Evolutionary conservation across 768 basidiomycete species (phyloP).

Genomic region (Exidia glandulosa): DNA sequence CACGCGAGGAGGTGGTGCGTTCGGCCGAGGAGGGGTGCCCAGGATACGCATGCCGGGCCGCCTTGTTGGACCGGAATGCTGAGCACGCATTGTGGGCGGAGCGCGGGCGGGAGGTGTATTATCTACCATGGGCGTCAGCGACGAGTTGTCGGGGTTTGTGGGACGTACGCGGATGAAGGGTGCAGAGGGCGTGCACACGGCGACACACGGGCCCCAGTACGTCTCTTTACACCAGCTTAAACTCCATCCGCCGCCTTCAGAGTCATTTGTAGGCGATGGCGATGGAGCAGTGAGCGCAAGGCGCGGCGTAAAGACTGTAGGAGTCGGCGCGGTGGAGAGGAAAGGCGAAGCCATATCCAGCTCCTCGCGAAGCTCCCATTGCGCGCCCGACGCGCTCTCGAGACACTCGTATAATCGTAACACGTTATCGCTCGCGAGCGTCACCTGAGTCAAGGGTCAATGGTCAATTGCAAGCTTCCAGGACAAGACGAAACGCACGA

Average conservation of each 20-base stretch:
- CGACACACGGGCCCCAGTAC: slow-evolving; percentile 90
- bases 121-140: slow-evolving; percentile 33
- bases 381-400: slow-evolving; percentile 24
- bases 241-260: slow-evolving; percentile 83
- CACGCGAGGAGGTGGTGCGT: slow-evolving; percentile 92
- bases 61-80: slow-evolving; percentile 40
- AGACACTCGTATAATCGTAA: slow-evolving; percentile 87
- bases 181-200: slow-evolving; percentile 59
- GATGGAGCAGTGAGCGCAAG: slow-evolving; percentile 1
- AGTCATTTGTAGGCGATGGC: slow-evolving; percentile 29
- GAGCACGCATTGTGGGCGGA: slow-evolving; percentile 54
- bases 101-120: slow-evolving; percentile 59
- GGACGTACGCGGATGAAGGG: slow-evolving; percentile 63
- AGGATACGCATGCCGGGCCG: slow-evolving; percentile 72
- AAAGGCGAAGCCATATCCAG: slow-evolving; percentile 53
- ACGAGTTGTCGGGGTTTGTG: slow-evolving; percentile 1
- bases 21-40: slow-evolving; percentile 91
- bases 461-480: no score
- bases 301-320: background rate
- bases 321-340: slow-evolving; percentile 26
- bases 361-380: slow-evolving; percentile 65
- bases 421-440: slow-evolving; percentile 78
- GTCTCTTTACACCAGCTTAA: slow-evolving; percentile 92
- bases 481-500: slow-evolving; percentile 38
- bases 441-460: slow-evolving; percentile 42